Base-by-base conservation (phyloP, 2,329 filamentous ascomycete genomes). In the Cytospora paraplurivora region DNA sequence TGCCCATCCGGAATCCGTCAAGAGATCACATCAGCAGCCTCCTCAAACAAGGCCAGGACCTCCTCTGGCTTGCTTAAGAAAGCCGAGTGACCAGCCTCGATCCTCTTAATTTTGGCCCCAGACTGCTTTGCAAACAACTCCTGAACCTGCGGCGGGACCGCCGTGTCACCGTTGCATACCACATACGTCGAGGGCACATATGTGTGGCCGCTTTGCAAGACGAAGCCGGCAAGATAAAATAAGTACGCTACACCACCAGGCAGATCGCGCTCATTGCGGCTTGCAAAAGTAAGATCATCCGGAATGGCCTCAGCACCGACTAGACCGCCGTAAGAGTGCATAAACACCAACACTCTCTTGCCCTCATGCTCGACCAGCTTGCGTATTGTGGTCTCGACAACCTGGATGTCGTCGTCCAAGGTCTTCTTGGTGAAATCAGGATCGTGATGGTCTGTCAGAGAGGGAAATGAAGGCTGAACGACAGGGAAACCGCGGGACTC, bases 281-380 rank as follows among this genome's bases (percentile, higher is more conserved):
- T 58, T n/a, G 32, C 34, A 11, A 58, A 59, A 13, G 47, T 67
- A 27, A 71, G 51, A 2, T 68, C 63, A 50, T 69, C 56, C 4
- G 62, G 44, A 0, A 69, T 58, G 7, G 67, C 70, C 51, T 72
- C 66, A 17, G 57, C 66, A n/a, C 70, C 67, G 4, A 71, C 67
- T 2, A 71, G 63, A 3, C 70, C 70, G 17, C 70, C 69, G 34
- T 69, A 71, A 3, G 70, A 71, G 62, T 72, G 70, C 68, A 71
- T 69, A 1, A 70, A 50, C 7, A 70, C 62, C 12, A 69, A 32
- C 7, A 72, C 69, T 7, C n/a, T 58, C 53, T 59, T 63, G 4
- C 35, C 57, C 19, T 67, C 65, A 8, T 64, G 27, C 27, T 27
- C 63, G 27, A 70, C 54, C 19, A 66, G 56, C 2, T 32, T 59